These are phyloP conservation scores for Triticum urartu DNA, from an alignment of 176 grass and related monocot species.

Conservation along the genomic window DNA sequence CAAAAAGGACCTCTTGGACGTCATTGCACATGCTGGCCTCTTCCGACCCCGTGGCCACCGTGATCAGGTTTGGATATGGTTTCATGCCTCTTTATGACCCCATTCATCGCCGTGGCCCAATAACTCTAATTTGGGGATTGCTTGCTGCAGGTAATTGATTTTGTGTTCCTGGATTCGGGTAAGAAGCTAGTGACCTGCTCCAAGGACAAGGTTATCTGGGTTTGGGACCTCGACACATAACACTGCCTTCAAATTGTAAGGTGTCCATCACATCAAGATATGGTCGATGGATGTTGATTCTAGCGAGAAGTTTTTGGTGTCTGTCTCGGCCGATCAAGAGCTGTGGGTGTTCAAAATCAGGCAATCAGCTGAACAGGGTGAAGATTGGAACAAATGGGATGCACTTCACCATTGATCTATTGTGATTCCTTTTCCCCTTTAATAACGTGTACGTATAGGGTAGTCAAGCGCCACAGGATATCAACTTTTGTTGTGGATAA, in stretches of 20 bases:
- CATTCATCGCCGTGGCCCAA: background rate
- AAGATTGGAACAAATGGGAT: slow-evolving; percentile 84
- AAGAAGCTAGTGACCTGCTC: slow-evolving; percentile 93
- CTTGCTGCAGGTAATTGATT: slow-evolving; percentile 70
- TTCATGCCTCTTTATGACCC: background rate
- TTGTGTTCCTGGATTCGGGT: slow-evolving; percentile 79
- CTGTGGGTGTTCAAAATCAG: slow-evolving; percentile 66
- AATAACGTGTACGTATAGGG: slow-evolving; percentile 13
- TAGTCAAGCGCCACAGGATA: slow-evolving; percentile 49
- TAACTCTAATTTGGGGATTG: background rate
- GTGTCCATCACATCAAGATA: slow-evolving; percentile 80
- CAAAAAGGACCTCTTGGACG: slow-evolving; percentile 88
- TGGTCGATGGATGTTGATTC: slow-evolving; percentile 89
- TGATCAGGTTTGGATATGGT: slow-evolving; percentile 55
- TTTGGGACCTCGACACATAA: slow-evolving; percentile 91
- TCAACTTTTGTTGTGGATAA: slow-evolving; percentile 79
- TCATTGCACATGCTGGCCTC: slow-evolving; percentile 70
- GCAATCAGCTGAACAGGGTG: slow-evolving; percentile 38
- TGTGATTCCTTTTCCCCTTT: background rate
- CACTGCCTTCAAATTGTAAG: slow-evolving; percentile 86
- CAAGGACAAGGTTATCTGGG: slow-evolving; percentile 90
- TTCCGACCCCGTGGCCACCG: slow-evolving; percentile 78
- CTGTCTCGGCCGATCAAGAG: slow-evolving; percentile 71
- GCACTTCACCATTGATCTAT: slow-evolving; percentile 26
- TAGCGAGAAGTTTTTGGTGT: slow-evolving; percentile 67